Evolutionary conservation across 352 stramenopile species (phyloP).

Genomic region (Aphanomyces astaci): DNA sequence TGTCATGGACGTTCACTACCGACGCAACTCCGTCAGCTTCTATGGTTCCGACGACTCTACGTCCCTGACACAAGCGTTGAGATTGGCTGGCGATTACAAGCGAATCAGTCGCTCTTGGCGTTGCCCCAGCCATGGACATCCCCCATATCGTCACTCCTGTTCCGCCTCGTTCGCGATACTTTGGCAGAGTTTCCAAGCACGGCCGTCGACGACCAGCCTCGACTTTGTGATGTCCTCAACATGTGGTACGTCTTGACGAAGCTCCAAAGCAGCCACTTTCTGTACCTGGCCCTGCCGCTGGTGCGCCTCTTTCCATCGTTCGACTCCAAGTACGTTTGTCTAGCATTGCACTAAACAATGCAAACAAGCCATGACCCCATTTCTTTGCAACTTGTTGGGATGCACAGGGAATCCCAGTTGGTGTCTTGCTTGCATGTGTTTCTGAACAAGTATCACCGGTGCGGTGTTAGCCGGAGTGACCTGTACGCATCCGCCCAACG

Average conservation of each 20-base stretch:
- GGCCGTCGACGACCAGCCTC: neutral
- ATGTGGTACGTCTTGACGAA: conserved; percentile 15
- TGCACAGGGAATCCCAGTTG: neutral
- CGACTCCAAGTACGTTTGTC: neutral
- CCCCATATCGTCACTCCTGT: neutral
- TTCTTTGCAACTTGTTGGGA: no score
- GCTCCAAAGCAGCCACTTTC: neutral
- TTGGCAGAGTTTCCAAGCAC: neutral
- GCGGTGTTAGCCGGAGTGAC: conserved; percentile 8
- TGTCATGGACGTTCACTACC: conserved; percentile 4
- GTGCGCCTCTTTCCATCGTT: neutral
- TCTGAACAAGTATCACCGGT: neutral
- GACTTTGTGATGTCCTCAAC: conserved; percentile 4
- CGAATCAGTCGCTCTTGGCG: conserved; percentile 11
- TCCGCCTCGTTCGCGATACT: conserved; percentile 7
- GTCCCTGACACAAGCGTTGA: neutral
- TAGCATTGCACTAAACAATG: neutral
- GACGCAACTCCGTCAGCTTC: neutral
- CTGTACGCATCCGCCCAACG: conserved; percentile 4
- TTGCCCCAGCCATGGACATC: neutral
- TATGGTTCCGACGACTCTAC: conserved; percentile 5
- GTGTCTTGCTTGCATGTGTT: conserved; percentile 1
- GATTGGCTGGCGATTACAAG: conserved; percentile 7
- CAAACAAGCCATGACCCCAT: no score
- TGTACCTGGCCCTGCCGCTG: neutral